Evolutionary conservation across 176 grass and related monocot species (phyloP).

Genomic region (Carex cristatella): DNA sequence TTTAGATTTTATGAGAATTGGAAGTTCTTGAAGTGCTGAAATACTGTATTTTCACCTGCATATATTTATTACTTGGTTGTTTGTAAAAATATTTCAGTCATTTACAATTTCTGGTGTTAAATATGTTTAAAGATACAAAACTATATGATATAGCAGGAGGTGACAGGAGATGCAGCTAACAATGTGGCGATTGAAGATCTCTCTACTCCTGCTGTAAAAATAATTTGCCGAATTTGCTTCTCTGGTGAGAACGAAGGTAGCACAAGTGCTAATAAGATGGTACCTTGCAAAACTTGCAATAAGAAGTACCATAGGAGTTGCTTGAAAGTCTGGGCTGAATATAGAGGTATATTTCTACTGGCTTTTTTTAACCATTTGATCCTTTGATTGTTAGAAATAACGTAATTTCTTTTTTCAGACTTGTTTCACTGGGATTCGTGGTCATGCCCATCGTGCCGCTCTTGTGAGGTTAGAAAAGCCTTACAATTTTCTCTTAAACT

Average conservation of each 20-base stretch:
- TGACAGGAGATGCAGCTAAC: background rate
- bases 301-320: constrained; percentile 93
- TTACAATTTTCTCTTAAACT: constrained; percentile 1
- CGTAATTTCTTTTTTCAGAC: constrained; percentile 48
- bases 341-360: constrained; percentile 62
- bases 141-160: constrained; percentile 11
- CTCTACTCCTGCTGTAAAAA: constrained; percentile 42
- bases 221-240: constrained; percentile 89
- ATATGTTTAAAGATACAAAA: background rate
- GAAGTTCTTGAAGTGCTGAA: background rate
- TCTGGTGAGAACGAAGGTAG: constrained; percentile 87
- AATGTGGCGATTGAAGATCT: background rate
- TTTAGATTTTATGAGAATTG: background rate
- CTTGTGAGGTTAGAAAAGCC: constrained; percentile 59
- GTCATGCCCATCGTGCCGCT: constrained; percentile 77
- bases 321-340: constrained; percentile 83
- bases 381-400: constrained; percentile 16
- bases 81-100: background rate
- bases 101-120: background rate
- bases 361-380: background rate
- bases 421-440: constrained; percentile 90
- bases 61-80: background rate
- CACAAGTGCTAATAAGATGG: constrained; percentile 82
- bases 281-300: constrained; percentile 84
- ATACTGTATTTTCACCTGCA: background rate